Evolutionary conservation across 2,329 filamentous ascomycete species (phyloP).

Genomic region (Bipolaris bicolor): DNA sequence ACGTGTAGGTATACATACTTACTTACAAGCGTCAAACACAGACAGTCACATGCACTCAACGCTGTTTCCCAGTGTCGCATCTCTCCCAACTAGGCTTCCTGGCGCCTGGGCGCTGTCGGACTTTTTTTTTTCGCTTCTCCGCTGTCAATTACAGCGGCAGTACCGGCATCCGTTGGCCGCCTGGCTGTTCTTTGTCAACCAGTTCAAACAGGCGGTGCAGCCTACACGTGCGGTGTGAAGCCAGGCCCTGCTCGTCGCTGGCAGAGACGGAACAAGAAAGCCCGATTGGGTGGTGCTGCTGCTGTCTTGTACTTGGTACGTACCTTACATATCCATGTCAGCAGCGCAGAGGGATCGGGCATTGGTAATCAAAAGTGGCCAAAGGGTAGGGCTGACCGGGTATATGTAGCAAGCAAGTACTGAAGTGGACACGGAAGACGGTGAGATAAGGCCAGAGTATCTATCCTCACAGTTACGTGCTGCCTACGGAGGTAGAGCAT

Average conservation of each 20-base stretch:
- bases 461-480: neutral
- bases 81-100: neutral
- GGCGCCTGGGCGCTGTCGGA: neutral
- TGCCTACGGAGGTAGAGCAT: neutral
- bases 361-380: neutral
- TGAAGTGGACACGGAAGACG: too few species aligned
- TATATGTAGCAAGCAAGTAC: neutral
- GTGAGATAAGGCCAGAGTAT: neutral
- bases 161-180: neutral
- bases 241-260: neutral
- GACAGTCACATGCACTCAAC: neutral
- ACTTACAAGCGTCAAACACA: neutral
- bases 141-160: neutral
- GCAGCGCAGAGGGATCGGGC: neutral
- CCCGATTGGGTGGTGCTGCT: neutral
- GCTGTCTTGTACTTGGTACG: neutral
- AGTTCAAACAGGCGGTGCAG: neutral
- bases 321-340: neutral
- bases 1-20: too few species aligned
- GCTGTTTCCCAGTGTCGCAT: neutral
- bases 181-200: neutral
- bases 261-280: neutral
- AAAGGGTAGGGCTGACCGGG: neutral
- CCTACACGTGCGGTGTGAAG: neutral
- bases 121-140: neutral